A percentile compares a stretch with the other conserved stretches of the same genome.
Conservation (phyloP, 1,284 basidiomycete genomes). For the Tylopilus sp. region DNA sequence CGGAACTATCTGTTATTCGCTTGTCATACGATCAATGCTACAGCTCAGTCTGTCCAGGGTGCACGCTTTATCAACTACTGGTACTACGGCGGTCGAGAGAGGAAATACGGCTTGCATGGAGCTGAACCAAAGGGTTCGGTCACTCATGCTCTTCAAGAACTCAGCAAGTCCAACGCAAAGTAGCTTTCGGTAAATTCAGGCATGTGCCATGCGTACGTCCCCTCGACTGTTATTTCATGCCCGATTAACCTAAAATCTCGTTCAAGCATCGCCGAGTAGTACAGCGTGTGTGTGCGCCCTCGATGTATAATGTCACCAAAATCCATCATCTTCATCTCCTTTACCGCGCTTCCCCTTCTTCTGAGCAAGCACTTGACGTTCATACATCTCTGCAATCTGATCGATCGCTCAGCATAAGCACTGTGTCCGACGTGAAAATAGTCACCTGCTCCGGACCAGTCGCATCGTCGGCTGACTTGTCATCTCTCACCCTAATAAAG, state of each 20-base stretch:
- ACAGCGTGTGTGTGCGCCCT: slow-evolving; percentile 7
- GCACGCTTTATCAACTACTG: slow-evolving; percentile 86
- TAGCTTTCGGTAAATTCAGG: slow-evolving; percentile 4
- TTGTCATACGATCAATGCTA: slow-evolving; percentile 86
- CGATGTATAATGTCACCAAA: slow-evolving; percentile 62
- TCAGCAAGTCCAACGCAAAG: slow-evolving; percentile 37
- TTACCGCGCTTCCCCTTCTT: slow-evolving; percentile 66
- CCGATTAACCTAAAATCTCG: slow-evolving; percentile 1
- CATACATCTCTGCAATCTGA: slow-evolving; percentile 95
- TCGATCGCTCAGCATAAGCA: slow-evolving; percentile 20
- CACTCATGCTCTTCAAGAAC: slow-evolving; percentile 49
- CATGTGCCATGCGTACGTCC: slow-evolving; percentile 1
- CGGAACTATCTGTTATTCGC: slow-evolving; percentile 93
- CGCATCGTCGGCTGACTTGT: slow-evolving; percentile 89
- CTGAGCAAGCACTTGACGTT: slow-evolving; percentile 80
- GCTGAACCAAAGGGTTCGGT: slow-evolving; percentile 42
- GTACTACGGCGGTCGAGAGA: slow-evolving; percentile 76
- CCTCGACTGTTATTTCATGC: neutral
- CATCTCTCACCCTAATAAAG: slow-evolving; percentile 89
- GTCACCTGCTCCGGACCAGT: slow-evolving; percentile 87
- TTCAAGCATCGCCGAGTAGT: slow-evolving; percentile 14
- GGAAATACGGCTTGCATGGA: slow-evolving; percentile 44
- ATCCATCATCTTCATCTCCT: slow-evolving; percentile 75
- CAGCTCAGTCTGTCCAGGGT: slow-evolving; percentile 85
- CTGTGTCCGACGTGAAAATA: neutral